A percentile compares a stretch with the other conserved stretches of the same genome.
Conservation (phyloP, 305 asterid genomes). For the Solanum hybrid region DNA sequence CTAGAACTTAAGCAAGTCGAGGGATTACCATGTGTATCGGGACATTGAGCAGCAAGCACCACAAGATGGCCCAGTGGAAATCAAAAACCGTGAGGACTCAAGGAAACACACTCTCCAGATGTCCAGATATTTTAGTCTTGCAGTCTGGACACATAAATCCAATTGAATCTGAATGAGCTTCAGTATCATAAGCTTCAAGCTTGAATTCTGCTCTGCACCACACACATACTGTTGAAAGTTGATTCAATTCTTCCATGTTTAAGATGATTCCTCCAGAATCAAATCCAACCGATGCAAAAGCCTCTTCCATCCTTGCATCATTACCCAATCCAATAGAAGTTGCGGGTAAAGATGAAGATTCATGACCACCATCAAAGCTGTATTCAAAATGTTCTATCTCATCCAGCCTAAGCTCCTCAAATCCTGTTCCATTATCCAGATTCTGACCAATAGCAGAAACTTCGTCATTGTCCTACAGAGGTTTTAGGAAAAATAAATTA, state of each 20-base stretch:
- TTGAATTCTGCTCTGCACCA: conserved; percentile 93
- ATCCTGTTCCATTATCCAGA: conserved; percentile 51
- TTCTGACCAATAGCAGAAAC: conserved; percentile 41
- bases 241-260: conserved; percentile 30
- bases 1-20: neutral
- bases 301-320: conserved; percentile 38
- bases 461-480: conserved; percentile 42
- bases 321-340: conserved; percentile 43
- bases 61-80: neutral
- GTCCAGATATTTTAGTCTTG: conserved; percentile 85
- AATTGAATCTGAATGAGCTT: conserved; percentile 75
- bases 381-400: conserved; percentile 65
- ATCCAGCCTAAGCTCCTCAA: conserved; percentile 77
- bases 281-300: conserved; percentile 49
- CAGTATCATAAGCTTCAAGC: conserved; percentile 66
- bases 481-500: conserved; percentile 5
- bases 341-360: conserved; percentile 41
- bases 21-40: conserved; percentile 7
- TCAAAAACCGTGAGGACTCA: conserved; percentile 49
- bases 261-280: conserved; percentile 44
- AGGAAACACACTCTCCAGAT: conserved; percentile 49
- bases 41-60: conserved; percentile 15
- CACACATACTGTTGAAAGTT: conserved; percentile 70
- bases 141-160: conserved; percentile 96
- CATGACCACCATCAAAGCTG: conserved; percentile 42